phyloP scores from a whole-genome alignment of 2,329 filamentous ascomycete species.

The Neofusicoccum parvum region DNA sequence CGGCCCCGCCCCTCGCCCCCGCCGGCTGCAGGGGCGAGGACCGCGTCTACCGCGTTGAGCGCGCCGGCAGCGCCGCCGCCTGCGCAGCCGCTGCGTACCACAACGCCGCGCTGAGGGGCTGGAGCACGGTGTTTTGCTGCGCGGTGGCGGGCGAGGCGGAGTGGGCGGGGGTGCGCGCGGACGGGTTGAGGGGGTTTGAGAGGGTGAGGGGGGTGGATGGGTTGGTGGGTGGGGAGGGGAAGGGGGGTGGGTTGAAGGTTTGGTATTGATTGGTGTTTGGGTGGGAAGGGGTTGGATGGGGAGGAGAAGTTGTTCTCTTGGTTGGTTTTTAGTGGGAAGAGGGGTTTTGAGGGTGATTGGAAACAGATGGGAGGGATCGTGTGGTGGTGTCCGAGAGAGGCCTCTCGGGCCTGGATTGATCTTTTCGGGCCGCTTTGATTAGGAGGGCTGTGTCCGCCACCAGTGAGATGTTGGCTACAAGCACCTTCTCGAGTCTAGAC shows the following conservation, averaged over 20 bases:
- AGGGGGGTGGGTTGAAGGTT: neutral
- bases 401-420: no score
- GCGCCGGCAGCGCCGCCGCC: neutral
- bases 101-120: conserved; percentile 5
- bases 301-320: no score
- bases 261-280: conserved; percentile 1
- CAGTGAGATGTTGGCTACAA: no score
- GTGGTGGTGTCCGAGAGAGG: no score
- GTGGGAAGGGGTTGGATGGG: no score
- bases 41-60: conserved; percentile 12
- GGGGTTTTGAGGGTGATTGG: no score
- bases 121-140: conserved; percentile 14
- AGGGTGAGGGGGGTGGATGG: neutral
- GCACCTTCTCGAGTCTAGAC: no score
- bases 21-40: neutral
- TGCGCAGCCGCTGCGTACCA: conserved; percentile 7
- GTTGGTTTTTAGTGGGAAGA: no score
- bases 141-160: neutral
- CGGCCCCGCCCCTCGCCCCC: neutral
- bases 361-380: no score
- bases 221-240: neutral
- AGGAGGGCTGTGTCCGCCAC: no score
- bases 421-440: no score
- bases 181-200: neutral
- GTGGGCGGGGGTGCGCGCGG: no score